A percentile compares a stretch with the other conserved stretches of the same genome.
These are phyloP conservation scores for Globisporangium sylvaticum DNA, from an alignment of 352 stramenopile species.

Conservation along the genomic window DNA sequence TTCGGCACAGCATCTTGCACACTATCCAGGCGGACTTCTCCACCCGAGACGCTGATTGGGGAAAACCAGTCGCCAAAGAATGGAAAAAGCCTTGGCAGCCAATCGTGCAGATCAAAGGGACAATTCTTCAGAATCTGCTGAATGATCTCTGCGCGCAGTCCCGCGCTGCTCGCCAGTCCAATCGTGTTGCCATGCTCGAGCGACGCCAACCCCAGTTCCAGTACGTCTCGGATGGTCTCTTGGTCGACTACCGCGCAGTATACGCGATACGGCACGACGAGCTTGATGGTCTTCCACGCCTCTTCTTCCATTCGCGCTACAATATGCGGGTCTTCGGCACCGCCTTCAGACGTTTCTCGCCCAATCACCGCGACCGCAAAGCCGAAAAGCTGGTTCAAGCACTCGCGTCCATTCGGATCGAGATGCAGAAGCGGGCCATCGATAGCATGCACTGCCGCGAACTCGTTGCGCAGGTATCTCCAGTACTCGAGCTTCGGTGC, in stretches of 20 bases:
- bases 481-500: constrained; percentile 47
- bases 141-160: constrained; percentile 33
- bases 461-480: constrained; percentile 55
- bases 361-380: constrained; percentile 54
- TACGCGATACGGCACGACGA: constrained; percentile 52
- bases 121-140: constrained; percentile 48
- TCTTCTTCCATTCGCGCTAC: constrained; percentile 49
- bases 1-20: constrained; percentile 34
- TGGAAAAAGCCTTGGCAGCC: constrained; percentile 35
- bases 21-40: constrained; percentile 4
- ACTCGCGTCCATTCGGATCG: constrained; percentile 67
- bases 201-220: constrained; percentile 52
- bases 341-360: constrained; percentile 22
- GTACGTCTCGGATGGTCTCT: constrained; percentile 41
- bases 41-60: constrained; percentile 21
- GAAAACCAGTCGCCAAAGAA: constrained; percentile 57
- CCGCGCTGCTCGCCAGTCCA: constrained; percentile 1
- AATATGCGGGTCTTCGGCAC: constrained; percentile 23
- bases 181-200: constrained; percentile 30
- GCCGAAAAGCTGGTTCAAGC: constrained; percentile 45
- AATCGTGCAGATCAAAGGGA: constrained; percentile 52
- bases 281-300: constrained; percentile 59
- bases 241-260: constrained; percentile 67
- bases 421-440: constrained; percentile 61
- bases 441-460: constrained; percentile 46